A percentile compares a stretch with the other conserved stretches of the same genome.
Evolutionary conservation across 1,284 basidiomycete genomes (phyloP).

Genomic region (Cryptococcus jaspeensis): DNA sequence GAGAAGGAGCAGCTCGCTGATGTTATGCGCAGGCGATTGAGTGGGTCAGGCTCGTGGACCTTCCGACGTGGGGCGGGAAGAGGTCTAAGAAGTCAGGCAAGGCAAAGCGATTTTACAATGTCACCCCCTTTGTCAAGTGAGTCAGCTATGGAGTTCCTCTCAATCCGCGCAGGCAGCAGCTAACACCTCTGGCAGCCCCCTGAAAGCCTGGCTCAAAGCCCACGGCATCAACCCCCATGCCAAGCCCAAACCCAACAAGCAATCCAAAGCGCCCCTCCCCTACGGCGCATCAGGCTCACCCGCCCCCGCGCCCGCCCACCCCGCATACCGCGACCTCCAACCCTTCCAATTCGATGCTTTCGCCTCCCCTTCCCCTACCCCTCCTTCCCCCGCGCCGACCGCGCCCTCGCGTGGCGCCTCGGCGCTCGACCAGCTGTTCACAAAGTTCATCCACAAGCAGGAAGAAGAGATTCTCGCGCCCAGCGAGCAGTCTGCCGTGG

Average conservation of each 20-base stretch:
- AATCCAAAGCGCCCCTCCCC: background rate
- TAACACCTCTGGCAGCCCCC: constrained; percentile 19
- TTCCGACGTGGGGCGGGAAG: constrained; percentile 90
- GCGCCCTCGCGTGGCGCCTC: constrained; percentile 12
- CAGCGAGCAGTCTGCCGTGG: constrained; percentile 12
- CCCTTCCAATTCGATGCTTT: constrained; percentile 34
- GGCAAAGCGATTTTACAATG: constrained; percentile 84
- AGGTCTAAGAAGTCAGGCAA: constrained; percentile 44
- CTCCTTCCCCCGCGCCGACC: constrained; percentile 11
- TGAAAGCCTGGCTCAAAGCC: constrained; percentile 41
- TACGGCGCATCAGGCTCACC: background rate
- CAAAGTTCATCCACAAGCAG: constrained; percentile 42
- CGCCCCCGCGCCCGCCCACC: constrained; percentile 2
- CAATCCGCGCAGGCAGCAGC: no score
- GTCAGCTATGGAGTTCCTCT: constrained; percentile 35
- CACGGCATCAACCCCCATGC: constrained; percentile 32
- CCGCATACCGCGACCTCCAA: constrained; percentile 29
- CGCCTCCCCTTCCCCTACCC: constrained; percentile 9
- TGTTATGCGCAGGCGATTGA: constrained; percentile 72
- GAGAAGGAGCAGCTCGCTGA: constrained; percentile 1
- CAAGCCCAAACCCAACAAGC: constrained; percentile 15
- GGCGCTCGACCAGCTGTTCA: constrained; percentile 41
- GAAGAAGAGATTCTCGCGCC: constrained; percentile 26
- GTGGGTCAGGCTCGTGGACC: constrained; percentile 87
- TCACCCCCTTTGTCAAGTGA: constrained; percentile 90